A percentile compares a stretch with the other conserved stretches of the same genome.
Conservation (phyloP, 2,329 filamentous ascomycete species). For the Aspergillus neoniger region DNA sequence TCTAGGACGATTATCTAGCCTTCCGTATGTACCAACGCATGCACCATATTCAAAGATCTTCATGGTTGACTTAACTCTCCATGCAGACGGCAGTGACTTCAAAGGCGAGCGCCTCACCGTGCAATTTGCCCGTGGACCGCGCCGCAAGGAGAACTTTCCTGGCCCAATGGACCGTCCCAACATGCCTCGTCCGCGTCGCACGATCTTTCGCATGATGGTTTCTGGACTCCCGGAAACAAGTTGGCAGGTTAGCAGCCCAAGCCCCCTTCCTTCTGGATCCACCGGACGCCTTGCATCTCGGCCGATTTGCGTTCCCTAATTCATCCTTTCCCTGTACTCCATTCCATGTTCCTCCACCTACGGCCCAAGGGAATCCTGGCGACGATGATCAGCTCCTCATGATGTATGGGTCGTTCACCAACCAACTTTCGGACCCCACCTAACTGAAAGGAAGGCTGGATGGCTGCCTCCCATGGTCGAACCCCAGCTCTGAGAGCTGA, state of each 20-base stretch:
- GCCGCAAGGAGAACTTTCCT: constrained; percentile 66
- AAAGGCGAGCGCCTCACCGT: constrained; percentile 97
- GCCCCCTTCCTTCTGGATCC: constrained; percentile 33
- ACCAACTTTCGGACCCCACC: background rate
- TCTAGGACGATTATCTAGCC: constrained; percentile 40
- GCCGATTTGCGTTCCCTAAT: constrained; percentile 23
- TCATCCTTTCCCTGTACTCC: background rate
- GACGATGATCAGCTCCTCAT: background rate
- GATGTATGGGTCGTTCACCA: background rate
- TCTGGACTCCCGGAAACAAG: constrained; percentile 98
- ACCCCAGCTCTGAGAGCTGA: constrained; percentile 2
- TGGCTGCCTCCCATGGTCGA: background rate
- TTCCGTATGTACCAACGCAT: constrained; percentile 61
- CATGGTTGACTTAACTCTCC: constrained; percentile 32
- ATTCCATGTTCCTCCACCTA: background rate
- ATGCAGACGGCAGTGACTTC: constrained; percentile 88
- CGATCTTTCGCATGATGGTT: constrained; percentile 95
- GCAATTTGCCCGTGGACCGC: constrained; percentile 92
- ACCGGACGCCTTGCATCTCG: constrained; percentile 23
- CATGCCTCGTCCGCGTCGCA: constrained; percentile 83
- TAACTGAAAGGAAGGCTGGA: background rate
- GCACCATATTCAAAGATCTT: constrained; percentile 53
- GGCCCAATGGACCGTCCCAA: constrained; percentile 62
- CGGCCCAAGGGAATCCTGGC: background rate
- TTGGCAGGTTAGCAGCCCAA: constrained; percentile 91